Conservation (phyloP, 768 basidiomycete genomes). For the Mycena haematopus region DNA sequence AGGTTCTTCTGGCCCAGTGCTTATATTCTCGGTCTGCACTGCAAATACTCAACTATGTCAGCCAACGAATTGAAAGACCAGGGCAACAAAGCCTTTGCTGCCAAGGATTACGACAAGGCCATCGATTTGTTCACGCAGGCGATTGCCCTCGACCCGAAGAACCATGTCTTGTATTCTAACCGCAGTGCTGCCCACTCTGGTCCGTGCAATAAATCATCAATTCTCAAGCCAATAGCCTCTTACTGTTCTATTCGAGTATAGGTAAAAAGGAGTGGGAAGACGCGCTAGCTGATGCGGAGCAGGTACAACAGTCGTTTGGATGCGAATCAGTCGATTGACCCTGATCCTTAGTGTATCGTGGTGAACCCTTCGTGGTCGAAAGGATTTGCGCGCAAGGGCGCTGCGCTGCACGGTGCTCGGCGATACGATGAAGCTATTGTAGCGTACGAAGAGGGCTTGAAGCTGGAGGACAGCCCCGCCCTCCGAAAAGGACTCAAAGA, state of each 20-base stretch:
- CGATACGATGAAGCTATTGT: conserved; percentile 84
- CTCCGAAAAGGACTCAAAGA: conserved; percentile 89
- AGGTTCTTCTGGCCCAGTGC: background rate
- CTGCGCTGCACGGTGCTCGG: conserved; percentile 85
- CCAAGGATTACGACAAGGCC: conserved; percentile 90
- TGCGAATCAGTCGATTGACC: conserved; percentile 14
- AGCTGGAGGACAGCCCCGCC: conserved; percentile 82
- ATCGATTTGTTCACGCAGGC: conserved; percentile 85
- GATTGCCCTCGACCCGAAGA: conserved; percentile 80
- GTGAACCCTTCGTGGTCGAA: conserved; percentile 86
- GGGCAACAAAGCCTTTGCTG: conserved; percentile 95
- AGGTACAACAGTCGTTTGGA: conserved; percentile 56
- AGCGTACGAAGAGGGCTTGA: conserved; percentile 82
- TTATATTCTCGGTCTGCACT: conserved; percentile 1
- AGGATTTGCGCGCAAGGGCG: conserved; percentile 91
- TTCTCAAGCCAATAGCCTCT: background rate
- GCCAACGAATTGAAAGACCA: conserved; percentile 80
- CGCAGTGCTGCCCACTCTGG: conserved; percentile 83
- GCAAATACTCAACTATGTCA: conserved; percentile 14
- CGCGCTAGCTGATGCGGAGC: conserved; percentile 88
- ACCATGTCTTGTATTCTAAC: conserved; percentile 93
- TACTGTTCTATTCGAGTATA: background rate
- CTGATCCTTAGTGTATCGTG: conserved; percentile 67
- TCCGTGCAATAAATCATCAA: background rate
- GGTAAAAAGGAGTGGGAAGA: conserved; percentile 80